Conservation (phyloP, 108 stramenopile genomes). For the Nitzschia palea region DNA sequence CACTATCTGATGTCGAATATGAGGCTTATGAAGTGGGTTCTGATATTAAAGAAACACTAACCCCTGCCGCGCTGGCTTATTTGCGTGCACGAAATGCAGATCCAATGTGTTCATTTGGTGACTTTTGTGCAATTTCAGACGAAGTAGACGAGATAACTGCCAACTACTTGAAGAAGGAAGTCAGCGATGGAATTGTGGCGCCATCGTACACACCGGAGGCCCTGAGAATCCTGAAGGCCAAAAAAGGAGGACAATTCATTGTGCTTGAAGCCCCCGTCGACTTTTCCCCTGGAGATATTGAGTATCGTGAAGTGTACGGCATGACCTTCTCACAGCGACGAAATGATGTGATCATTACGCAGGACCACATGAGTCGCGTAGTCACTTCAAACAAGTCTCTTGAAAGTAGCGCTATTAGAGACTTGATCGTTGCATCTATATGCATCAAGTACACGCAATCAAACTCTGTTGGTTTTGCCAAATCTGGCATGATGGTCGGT, state of each 20-base stretch:
- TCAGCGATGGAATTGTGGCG: constrained; percentile 98
- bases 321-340: constrained; percentile 96
- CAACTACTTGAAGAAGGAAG: constrained; percentile 92
- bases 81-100: constrained; percentile 97
- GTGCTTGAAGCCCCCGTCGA: constrained; percentile 87
- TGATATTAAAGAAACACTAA: constrained; percentile 72
- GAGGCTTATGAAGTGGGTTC: constrained; percentile 85
- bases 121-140: constrained; percentile 95
- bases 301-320: constrained; percentile 98
- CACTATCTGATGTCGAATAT: constrained; percentile 85
- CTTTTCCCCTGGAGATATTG: constrained; percentile 81
- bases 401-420: constrained; percentile 90
- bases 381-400: constrained; percentile 61
- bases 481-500: constrained; percentile 98
- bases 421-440: constrained; percentile 95
- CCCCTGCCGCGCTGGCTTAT: constrained; percentile 94
- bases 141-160: constrained; percentile 97
- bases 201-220: constrained; percentile 97
- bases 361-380: constrained; percentile 72
- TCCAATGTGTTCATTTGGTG: constrained; percentile 99
- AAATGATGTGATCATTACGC: constrained; percentile 85
- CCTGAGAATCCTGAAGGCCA: constrained; percentile 90
- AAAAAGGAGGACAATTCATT: constrained; percentile 99
- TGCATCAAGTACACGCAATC: constrained; percentile 99
- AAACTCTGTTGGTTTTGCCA: constrained; percentile 97